Conservation (phyloP, 148 eudicot species). For the Tetragonia tetragonoides region DNA sequence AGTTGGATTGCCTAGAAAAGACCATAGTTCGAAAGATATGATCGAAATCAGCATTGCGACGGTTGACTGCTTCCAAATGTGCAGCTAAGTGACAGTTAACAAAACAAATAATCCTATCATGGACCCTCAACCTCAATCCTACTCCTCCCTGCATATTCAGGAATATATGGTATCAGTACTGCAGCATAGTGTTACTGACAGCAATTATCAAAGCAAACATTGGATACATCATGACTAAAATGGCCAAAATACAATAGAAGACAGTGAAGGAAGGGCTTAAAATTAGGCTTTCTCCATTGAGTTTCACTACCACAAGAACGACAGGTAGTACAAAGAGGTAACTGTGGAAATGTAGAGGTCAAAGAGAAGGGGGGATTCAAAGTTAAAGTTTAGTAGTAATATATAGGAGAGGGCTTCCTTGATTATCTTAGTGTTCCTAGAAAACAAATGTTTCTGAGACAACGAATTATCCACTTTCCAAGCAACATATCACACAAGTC, state of each 20-base stretch:
- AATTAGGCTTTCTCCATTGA: no score
- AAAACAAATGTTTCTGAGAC: no score
- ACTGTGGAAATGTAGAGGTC: no score
- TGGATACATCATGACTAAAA: not conserved
- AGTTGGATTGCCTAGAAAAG: conserved; percentile 72
- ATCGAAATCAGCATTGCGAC: conserved; percentile 92
- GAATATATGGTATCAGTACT: conserved; percentile 8
- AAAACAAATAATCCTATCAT: conserved; percentile 86
- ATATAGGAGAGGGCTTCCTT: no score
- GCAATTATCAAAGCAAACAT: not conserved
- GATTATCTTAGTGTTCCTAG: no score
- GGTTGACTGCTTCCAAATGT: conserved; percentile 92
- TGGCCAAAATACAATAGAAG: not conserved
- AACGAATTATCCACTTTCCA: not conserved
- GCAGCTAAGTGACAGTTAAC: conserved; percentile 96
- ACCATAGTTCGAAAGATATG: conserved; percentile 81
- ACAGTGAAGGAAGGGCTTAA: not conserved
- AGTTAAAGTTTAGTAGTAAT: no score
- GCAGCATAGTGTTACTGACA: not conserved
- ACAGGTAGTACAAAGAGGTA: no score
- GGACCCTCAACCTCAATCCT: conserved; percentile 91
- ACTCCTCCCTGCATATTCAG: conserved; percentile 82
- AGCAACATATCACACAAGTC: not conserved
- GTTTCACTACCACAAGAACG: no score
- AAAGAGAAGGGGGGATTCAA: no score